Percentiles rank a stretch among this genome's conserved stretches.
These are phyloP conservation scores for Asterochloris erici DNA, from an alignment of 139 green algal genomes.

Conservation along the genomic window DNA sequence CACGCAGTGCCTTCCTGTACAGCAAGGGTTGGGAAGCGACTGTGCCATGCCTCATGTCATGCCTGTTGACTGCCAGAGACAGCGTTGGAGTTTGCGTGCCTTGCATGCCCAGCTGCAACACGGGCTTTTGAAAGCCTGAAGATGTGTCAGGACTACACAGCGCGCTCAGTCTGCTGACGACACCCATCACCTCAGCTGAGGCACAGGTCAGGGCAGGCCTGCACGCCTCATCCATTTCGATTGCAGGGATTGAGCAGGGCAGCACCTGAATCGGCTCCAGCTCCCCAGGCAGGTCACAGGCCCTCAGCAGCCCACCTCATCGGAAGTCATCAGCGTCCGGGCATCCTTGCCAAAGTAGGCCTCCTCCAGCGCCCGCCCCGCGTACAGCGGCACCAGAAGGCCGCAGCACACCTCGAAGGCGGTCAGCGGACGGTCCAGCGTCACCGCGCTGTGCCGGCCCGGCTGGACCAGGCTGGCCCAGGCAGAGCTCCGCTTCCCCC, in stretches of 20 bases:
- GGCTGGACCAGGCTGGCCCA: not conserved
- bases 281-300: too few relatives aligned
- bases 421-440: constrained; percentile 2
- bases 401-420: constrained; percentile 38
- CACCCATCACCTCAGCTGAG: not conserved
- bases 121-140: not conserved
- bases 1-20: too few relatives aligned
- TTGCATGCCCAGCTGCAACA: too few relatives aligned
- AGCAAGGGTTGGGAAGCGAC: too few relatives aligned
- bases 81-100: too few relatives aligned
- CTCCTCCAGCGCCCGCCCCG: constrained; percentile 49
- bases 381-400: constrained; percentile 59
- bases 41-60: too few relatives aligned
- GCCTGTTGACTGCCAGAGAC: too few relatives aligned
- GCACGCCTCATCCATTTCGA: too few relatives aligned
- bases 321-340: constrained; percentile 48
- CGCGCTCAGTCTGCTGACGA: not conserved
- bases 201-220: too few relatives aligned
- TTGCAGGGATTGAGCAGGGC: too few relatives aligned
- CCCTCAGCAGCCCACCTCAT: constrained; percentile 26
- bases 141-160: not conserved
- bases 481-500: not conserved
- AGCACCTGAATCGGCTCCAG: too few relatives aligned
- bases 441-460: not conserved
- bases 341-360: constrained; percentile 46